Evolutionary conservation across 257 asterid species (phyloP).

Genomic region (Pogostemon cablin): DNA sequence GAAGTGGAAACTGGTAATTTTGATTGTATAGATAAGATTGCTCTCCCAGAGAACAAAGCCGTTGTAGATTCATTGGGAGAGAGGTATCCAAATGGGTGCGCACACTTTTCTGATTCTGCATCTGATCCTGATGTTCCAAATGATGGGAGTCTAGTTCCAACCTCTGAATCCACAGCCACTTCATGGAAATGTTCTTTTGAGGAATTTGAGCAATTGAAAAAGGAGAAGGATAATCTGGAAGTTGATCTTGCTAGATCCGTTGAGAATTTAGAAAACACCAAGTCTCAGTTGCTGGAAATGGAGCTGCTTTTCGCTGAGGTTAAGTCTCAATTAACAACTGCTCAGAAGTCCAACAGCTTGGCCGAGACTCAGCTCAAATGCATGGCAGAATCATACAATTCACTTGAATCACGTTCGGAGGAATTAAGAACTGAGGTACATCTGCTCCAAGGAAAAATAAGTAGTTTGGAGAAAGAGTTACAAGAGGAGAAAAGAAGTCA

Average conservation of each 20-base stretch:
- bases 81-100: conserved; percentile 58
- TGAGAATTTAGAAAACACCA: conserved; percentile 65
- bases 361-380: conserved; percentile 97
- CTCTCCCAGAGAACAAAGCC: conserved; percentile 77
- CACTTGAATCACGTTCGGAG: conserved; percentile 78
- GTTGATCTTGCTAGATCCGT: conserved; percentile 61
- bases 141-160: conserved; percentile 78
- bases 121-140: conserved; percentile 81
- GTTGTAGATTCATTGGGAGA: conserved; percentile 52
- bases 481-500: conserved; percentile 69
- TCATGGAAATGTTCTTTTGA: conserved; percentile 82
- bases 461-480: conserved; percentile 63
- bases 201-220: conserved; percentile 82
- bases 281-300: conserved; percentile 65
- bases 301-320: conserved; percentile 78
- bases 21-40: conserved; percentile 91
- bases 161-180: conserved; percentile 63
- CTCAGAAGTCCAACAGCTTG: conserved; percentile 77
- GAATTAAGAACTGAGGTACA: conserved; percentile 70
- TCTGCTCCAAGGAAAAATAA: conserved; percentile 59
- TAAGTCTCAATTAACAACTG: conserved; percentile 74
- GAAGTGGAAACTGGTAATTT: conserved; percentile 70
- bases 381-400: conserved; percentile 92
- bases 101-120: conserved; percentile 70
- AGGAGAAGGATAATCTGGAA: conserved; percentile 68